A percentile compares a stretch with the other conserved stretches of the same genome.
These are phyloP conservation scores for Entophlyctis luteolus DNA, from an alignment of 192 early-diverging fungal species.

Conservation along the genomic window DNA sequence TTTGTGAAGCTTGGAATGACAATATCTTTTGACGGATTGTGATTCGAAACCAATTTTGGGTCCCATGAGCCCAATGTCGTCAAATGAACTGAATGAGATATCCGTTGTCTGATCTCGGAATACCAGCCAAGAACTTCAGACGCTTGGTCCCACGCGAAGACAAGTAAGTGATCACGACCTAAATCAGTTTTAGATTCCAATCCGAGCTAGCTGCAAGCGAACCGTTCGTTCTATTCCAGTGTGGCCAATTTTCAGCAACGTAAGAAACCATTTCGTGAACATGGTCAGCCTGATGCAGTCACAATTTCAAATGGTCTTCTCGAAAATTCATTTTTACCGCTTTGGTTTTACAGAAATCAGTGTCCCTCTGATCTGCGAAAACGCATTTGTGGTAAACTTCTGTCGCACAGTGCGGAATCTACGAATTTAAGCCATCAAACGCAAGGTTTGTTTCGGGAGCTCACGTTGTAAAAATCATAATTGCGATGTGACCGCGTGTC, in stretches of 20 bases:
- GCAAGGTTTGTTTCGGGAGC: too few relatives aligned
- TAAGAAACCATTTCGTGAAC: background rate
- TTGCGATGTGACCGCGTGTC: too few relatives aligned
- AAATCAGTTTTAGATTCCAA: background rate
- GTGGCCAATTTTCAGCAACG: background rate
- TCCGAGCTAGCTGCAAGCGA: background rate
- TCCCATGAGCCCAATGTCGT: conserved; percentile 17
- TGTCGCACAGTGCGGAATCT: conserved; percentile 24
- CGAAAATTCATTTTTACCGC: background rate
- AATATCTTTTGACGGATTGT: background rate
- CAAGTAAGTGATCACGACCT: conserved; percentile 24
- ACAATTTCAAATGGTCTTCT: background rate
- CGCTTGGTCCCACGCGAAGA: conserved; percentile 31
- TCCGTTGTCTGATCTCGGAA: background rate
- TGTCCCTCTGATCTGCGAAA: background rate
- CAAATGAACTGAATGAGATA: conserved; percentile 16
- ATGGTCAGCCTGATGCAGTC: background rate
- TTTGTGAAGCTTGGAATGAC: conserved; percentile 30
- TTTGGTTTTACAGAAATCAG: conserved; percentile 22
- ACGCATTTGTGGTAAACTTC: conserved; percentile 27
- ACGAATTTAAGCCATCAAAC: background rate
- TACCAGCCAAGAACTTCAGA: conserved; percentile 31
- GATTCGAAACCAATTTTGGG: background rate
- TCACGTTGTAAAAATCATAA: too few relatives aligned
- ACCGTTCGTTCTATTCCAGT: conserved; percentile 18